These are phyloP conservation scores for Cyberlindnera veronae DNA, from an alignment of 805 yeast genomes.

Conservation along the genomic window DNA sequence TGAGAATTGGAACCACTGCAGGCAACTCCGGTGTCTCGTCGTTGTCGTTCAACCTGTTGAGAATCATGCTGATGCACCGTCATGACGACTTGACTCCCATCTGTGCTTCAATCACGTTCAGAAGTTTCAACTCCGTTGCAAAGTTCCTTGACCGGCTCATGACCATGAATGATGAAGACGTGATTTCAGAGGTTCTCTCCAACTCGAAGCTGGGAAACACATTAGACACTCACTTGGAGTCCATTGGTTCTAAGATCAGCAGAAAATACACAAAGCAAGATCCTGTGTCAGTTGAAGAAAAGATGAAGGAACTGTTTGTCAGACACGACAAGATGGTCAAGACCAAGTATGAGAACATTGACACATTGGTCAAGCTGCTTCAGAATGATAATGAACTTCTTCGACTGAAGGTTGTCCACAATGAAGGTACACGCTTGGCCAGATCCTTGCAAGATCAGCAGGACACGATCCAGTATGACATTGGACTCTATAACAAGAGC, in stretches of 20 bases:
- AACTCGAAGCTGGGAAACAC: slow-evolving; percentile 19
- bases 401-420: slow-evolving; percentile 26
- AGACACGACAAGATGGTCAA: slow-evolving; percentile 22
- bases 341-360: slow-evolving; percentile 25
- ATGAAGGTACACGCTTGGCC: slow-evolving; percentile 47
- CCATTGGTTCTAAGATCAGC: slow-evolving; percentile 22
- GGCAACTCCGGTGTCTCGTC: slow-evolving; percentile 15
- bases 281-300: slow-evolving; percentile 15
- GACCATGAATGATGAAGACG: slow-evolving; percentile 29
- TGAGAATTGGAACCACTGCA: slow-evolving; percentile 18
- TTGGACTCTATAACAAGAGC: slow-evolving; percentile 44
- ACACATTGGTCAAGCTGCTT: slow-evolving; percentile 14
- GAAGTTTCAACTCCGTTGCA: slow-evolving; percentile 17
- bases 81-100: slow-evolving; percentile 28
- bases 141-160: slow-evolving; percentile 25
- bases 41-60: slow-evolving; percentile 29
- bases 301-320: slow-evolving; percentile 10
- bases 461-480: slow-evolving; percentile 52
- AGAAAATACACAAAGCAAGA: slow-evolving; percentile 21
- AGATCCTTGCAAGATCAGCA: slow-evolving; percentile 62
- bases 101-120: slow-evolving; percentile 27
- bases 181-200: slow-evolving; percentile 14
- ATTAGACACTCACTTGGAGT: slow-evolving; percentile 23
- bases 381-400: slow-evolving; percentile 19
- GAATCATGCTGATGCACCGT: slow-evolving; percentile 32